phyloP scores from a whole-genome alignment of 140 eudicot genomes.

The Cichorium intybus region DNA sequence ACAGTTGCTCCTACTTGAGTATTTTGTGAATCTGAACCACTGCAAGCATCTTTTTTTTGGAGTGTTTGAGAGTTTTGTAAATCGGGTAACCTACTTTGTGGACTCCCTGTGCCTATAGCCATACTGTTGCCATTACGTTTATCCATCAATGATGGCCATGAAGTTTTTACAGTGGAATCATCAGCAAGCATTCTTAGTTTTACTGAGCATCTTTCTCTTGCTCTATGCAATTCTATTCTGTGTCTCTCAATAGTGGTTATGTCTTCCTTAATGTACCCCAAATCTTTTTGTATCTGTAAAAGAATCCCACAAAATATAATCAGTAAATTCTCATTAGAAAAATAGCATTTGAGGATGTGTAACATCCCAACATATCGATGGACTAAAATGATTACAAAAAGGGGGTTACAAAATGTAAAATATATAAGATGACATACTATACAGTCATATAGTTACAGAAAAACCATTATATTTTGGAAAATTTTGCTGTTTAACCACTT shows the following conservation, averaged over 20 bases:
- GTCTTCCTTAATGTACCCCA: constrained; percentile 82
- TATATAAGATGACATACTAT: background rate
- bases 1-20: constrained; percentile 49
- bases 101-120: constrained; percentile 32
- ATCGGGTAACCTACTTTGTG: constrained; percentile 40
- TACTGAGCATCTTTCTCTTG: constrained; percentile 53
- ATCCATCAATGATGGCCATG: constrained; percentile 63
- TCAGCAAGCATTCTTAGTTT: constrained; percentile 54
- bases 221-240: constrained; percentile 55
- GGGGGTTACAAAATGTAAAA: background rate
- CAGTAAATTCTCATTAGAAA: background rate
- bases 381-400: background rate
- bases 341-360: background rate
- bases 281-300: constrained; percentile 77
- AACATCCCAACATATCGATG: background rate
- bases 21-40: constrained; percentile 58
- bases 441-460: background rate
- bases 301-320: background rate
- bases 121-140: constrained; percentile 39
- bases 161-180: constrained; percentile 42
- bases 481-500: background rate
- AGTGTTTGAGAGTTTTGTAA: constrained; percentile 35
- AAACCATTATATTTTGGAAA: background rate
- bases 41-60: constrained; percentile 44
- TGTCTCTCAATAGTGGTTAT: constrained; percentile 70